Evolutionary conservation across 129 eudicot species (phyloP).

Genomic region (Ambrosia trifida): DNA sequence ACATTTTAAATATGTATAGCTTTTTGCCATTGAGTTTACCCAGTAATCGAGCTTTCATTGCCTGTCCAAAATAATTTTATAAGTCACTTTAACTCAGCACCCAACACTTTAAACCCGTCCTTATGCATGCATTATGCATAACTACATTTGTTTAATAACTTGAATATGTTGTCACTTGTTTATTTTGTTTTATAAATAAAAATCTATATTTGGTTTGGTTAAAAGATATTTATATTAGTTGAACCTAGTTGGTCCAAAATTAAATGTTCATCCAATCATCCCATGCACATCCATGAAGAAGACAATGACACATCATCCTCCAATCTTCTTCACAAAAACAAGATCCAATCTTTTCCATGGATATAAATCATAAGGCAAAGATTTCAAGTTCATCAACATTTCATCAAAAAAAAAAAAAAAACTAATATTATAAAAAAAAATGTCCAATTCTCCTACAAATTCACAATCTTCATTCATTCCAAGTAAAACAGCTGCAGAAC

Average conservation of each 20-base stretch:
- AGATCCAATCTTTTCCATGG: slow-evolving; percentile 9
- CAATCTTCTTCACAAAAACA: slow-evolving; percentile 33
- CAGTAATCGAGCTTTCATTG: too few relatives aligned
- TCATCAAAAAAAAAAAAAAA: background rate
- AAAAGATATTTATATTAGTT: background rate
- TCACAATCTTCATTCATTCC: slow-evolving; percentile 21
- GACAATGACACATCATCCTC: slow-evolving; percentile 41
- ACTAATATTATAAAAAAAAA: slow-evolving; percentile 7
- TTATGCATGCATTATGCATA: background rate
- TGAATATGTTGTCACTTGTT: background rate
- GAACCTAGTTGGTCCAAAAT: slow-evolving; percentile 30
- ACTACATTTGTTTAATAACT: background rate
- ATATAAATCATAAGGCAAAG: slow-evolving; percentile 34
- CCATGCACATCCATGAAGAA: slow-evolving; percentile 47
- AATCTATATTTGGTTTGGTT: background rate
- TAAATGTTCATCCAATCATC: slow-evolving; percentile 29
- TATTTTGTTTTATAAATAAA: background rate
- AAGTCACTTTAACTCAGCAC: too few relatives aligned
- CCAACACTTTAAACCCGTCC: too few relatives aligned
- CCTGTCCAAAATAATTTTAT: too few relatives aligned
- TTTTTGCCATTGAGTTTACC: too few relatives aligned
- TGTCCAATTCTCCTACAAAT: slow-evolving; percentile 39
- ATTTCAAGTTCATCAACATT: slow-evolving; percentile 25
- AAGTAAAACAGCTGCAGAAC: slow-evolving; percentile 33
- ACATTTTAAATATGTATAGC: too few relatives aligned